Conservation (phyloP, 1,284 basidiomycete species). For the Mycosarcoma mackinlayi region DNA sequence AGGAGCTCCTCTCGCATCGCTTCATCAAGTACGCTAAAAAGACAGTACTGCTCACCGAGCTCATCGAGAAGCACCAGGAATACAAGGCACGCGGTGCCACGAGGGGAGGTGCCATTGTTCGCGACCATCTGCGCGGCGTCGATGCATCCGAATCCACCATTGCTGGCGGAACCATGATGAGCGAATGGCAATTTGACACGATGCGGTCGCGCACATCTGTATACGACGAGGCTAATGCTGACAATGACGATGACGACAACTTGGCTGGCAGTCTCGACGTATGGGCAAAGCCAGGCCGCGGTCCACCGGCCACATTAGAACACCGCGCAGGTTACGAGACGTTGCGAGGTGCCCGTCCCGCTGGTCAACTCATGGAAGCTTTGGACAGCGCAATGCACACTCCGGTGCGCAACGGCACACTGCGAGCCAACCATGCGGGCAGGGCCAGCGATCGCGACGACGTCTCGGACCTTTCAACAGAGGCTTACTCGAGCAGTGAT, state of each 20-base stretch:
- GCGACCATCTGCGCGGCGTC: conserved; percentile 49
- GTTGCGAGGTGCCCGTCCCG: conserved; percentile 52
- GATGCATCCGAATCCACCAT: conserved; percentile 43
- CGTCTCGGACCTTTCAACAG: conserved; percentile 37
- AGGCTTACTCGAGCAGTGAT: conserved; percentile 39
- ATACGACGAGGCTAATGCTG: conserved; percentile 54
- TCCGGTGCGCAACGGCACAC: conserved; percentile 30
- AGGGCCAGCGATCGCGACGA: conserved; percentile 36
- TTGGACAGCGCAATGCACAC: conserved; percentile 51
- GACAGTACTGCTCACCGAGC: conserved; percentile 82
- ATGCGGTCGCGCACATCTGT: conserved; percentile 76
- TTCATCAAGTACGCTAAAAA: conserved; percentile 85
- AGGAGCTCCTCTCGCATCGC: conserved; percentile 87
- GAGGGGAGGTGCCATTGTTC: conserved; percentile 47
- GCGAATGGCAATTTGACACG: conserved; percentile 96
- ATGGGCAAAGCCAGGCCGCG: conserved; percentile 57
- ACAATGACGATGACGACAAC: conserved; percentile 70
- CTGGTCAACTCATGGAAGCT: conserved; percentile 50
- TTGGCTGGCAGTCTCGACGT: conserved; percentile 44
- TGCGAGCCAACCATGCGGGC: conserved; percentile 17
- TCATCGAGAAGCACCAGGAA: conserved; percentile 75
- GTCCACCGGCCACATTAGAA: conserved; percentile 63
- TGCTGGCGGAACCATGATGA: conserved; percentile 75
- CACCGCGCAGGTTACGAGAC: conserved; percentile 66
- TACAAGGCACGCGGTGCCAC: conserved; percentile 63